phyloP scores from a whole-genome alignment of 2,329 filamentous ascomycete genomes.

The Nothophoma quercina region DNA sequence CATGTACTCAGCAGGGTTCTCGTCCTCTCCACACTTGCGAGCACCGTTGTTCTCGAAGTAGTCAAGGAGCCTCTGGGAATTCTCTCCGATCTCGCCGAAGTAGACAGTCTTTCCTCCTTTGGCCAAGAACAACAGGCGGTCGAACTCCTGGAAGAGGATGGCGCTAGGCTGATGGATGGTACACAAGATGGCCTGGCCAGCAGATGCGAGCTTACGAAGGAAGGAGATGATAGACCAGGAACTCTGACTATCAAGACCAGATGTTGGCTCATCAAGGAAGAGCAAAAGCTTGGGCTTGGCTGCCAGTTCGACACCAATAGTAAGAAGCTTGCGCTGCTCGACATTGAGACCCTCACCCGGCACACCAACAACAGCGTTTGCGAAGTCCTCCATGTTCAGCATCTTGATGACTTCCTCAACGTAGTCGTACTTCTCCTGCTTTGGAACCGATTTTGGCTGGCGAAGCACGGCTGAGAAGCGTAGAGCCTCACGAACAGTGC shows the following conservation, averaged over 20 bases:
- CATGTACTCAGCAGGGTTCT: slow-evolving; percentile 82
- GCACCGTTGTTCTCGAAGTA: slow-evolving; percentile 72
- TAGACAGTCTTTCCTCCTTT: slow-evolving; percentile 56
- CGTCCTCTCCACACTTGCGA: slow-evolving; percentile 64
- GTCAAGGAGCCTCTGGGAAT: slow-evolving; percentile 50
- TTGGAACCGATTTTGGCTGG: slow-evolving; percentile 63
- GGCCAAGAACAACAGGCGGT: slow-evolving; percentile 54
- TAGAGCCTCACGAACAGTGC: slow-evolving; percentile 48
- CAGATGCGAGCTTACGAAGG: slow-evolving; percentile 65
- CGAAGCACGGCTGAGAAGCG: slow-evolving; percentile 47
- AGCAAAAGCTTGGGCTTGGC: slow-evolving; percentile 70
- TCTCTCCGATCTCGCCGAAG: slow-evolving; percentile 57
- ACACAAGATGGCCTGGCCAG: slow-evolving; percentile 56
- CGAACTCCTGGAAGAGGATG: slow-evolving; percentile 56
- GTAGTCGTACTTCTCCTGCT: slow-evolving; percentile 66
- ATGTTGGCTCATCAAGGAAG: slow-evolving; percentile 67
- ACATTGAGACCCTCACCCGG: slow-evolving; percentile 71
- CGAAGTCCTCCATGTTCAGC: slow-evolving; percentile 72
- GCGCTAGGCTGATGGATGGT: slow-evolving; percentile 58
- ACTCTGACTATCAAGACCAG: slow-evolving; percentile 64
- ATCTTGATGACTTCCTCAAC: slow-evolving; percentile 72
- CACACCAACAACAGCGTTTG: slow-evolving; percentile 70
- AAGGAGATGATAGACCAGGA: slow-evolving; percentile 71
- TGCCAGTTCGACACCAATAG: slow-evolving; percentile 75
- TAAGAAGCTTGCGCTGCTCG: slow-evolving; percentile 73